Conservation (phyloP, 129 eudicot genomes). For the Tanacetum coccineum region DNA sequence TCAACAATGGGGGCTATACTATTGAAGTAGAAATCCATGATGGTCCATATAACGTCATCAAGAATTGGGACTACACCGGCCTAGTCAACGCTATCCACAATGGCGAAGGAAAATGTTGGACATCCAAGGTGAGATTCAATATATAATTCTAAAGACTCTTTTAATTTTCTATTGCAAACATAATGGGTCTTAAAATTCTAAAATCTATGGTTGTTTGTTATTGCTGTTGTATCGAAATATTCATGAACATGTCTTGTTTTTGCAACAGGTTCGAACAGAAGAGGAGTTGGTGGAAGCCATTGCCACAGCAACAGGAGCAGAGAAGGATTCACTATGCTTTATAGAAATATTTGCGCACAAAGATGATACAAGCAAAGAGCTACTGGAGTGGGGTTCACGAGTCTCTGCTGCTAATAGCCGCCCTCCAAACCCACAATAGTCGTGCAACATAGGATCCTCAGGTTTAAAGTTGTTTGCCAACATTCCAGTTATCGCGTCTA, state of each 20-base stretch:
- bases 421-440: constrained; percentile 79
- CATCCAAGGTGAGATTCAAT: constrained; percentile 54
- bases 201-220: background rate
- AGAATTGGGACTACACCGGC: constrained; percentile 86
- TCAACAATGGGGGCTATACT: constrained; percentile 95
- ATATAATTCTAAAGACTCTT: background rate
- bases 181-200: background rate
- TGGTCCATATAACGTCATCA: constrained; percentile 90
- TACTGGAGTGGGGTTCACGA: constrained; percentile 93
- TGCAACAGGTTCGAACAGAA: constrained; percentile 59
- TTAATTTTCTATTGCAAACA: background rate
- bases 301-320: constrained; percentile 44
- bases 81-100: constrained; percentile 81
- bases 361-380: constrained; percentile 89
- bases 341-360: constrained; percentile 78
- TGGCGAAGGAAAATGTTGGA: constrained; percentile 83
- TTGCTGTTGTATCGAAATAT: background rate
- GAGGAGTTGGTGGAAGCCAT: constrained; percentile 73
- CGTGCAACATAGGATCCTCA: background rate
- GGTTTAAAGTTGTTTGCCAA: background rate
- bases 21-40: constrained; percentile 97
- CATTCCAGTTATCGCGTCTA: background rate
- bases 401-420: constrained; percentile 82
- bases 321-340: constrained; percentile 74
- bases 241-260: background rate